Evolutionary conservation across 1,139 yeast species (phyloP).

Genomic region (Geotrichum cucujoidarum): DNA sequence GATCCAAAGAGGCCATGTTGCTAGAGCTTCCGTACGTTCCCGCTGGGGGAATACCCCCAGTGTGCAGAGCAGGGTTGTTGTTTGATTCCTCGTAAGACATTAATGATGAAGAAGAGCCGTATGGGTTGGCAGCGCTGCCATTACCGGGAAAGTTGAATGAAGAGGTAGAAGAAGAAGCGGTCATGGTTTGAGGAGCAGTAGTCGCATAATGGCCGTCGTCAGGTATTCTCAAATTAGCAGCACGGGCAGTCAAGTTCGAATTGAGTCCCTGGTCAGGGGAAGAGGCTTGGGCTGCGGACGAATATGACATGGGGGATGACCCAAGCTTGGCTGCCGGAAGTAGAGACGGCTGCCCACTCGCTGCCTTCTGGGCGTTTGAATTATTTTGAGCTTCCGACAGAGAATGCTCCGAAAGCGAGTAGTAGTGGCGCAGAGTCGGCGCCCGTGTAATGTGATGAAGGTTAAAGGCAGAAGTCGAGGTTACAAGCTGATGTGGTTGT

Average conservation of each 20-base stretch:
- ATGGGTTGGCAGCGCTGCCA: neutral
- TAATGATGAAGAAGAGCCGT: constrained; percentile 19
- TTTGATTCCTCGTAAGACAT: constrained; percentile 19
- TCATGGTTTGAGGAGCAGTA: neutral
- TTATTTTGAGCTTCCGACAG: neutral
- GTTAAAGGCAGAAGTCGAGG: neutral
- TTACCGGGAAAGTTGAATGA: neutral
- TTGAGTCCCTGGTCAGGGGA: neutral
- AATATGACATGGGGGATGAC: constrained; percentile 10
- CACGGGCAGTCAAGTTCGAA: neutral
- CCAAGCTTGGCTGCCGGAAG: constrained; percentile 2
- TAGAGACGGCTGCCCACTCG: neutral
- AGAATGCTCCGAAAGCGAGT: constrained; percentile 3
- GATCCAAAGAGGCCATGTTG: no score
- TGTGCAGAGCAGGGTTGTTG: neutral
- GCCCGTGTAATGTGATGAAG: neutral
- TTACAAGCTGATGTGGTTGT: neutral
- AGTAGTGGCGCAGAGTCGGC: constrained; percentile 2
- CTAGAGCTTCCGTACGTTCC: neutral
- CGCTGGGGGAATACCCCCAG: constrained; percentile 4
- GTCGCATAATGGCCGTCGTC: neutral
- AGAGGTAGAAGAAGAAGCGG: neutral
- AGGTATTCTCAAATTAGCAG: neutral
- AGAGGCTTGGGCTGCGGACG: neutral
- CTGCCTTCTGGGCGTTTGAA: neutral